Conservation (phyloP, 768 basidiomycete genomes). For the Boletus sensibilis region DNA sequence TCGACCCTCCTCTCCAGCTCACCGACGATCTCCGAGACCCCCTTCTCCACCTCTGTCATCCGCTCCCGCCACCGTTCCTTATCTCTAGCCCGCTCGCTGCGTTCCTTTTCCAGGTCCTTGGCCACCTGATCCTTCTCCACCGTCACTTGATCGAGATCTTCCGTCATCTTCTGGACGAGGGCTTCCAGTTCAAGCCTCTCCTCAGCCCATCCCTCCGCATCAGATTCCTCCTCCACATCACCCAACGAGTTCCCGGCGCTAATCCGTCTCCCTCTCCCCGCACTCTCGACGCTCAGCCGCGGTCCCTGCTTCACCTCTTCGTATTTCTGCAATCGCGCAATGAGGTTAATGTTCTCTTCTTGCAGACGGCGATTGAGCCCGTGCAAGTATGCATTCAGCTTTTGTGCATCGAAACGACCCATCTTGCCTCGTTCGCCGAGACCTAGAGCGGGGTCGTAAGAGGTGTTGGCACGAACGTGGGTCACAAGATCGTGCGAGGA, state of each 20-base stretch:
- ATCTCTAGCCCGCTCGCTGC: constrained; percentile 56
- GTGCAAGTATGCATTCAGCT: constrained; percentile 84
- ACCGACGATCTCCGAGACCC: constrained; percentile 64
- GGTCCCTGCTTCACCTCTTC: constrained; percentile 46
- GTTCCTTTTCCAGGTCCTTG: constrained; percentile 53
- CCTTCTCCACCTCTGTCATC: constrained; percentile 69
- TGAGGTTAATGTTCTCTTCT: constrained; percentile 76
- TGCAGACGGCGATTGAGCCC: constrained; percentile 79
- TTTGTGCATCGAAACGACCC: constrained; percentile 79
- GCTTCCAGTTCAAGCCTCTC: constrained; percentile 59
- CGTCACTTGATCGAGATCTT: constrained; percentile 39
- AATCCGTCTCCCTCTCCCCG: constrained; percentile 42
- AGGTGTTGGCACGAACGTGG: constrained; percentile 77
- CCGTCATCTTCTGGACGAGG: constrained; percentile 39
- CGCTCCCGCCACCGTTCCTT: constrained; percentile 69
- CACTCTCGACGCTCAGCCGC: constrained; percentile 29
- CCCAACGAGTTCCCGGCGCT: constrained; percentile 56
- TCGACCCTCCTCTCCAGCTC: constrained; percentile 58
- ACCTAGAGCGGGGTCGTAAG: constrained; percentile 82
- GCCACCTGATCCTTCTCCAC: constrained; percentile 47
- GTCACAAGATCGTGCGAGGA: constrained; percentile 88
- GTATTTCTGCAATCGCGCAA: constrained; percentile 50
- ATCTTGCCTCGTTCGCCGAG: constrained; percentile 67
- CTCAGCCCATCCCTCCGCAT: constrained; percentile 67
- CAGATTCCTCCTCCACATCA: constrained; percentile 61